Conservation (phyloP, 805 yeast genomes). For the Candida arabinofermentans region DNA sequence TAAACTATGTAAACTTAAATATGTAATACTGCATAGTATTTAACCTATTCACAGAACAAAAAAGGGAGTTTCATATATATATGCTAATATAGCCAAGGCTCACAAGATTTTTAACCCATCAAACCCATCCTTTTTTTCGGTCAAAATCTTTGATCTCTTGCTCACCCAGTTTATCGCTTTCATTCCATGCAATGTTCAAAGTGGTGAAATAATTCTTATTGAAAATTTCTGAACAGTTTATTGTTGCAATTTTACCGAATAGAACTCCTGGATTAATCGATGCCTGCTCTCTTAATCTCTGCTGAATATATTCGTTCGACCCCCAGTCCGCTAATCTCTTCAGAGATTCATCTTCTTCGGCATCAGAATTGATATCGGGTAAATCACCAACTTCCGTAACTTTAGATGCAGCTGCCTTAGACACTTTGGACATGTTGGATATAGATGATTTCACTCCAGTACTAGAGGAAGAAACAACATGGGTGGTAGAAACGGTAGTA, state of each 20-base stretch:
- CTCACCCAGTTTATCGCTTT: slow-evolving; percentile 18
- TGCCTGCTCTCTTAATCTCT: slow-evolving; percentile 18
- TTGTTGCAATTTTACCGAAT: slow-evolving; percentile 22
- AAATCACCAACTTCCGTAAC: slow-evolving; percentile 3
- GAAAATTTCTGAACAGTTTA: slow-evolving; percentile 23
- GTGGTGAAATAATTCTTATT: slow-evolving; percentile 18
- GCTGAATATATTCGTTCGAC: slow-evolving; percentile 9
- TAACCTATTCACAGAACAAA: too few relatives aligned
- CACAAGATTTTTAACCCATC: too few relatives aligned
- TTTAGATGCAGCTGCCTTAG: not conserved
- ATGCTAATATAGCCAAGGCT: too few relatives aligned
- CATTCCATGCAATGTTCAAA: slow-evolving; percentile 25
- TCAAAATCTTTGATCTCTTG: slow-evolving; percentile 26
- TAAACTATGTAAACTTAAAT: too few relatives aligned
- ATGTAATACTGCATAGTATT: too few relatives aligned
- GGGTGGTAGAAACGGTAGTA: not conserved
- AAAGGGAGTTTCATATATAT: too few relatives aligned
- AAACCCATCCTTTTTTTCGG: slow-evolving; percentile 26
- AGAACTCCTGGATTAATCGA: slow-evolving; percentile 21
- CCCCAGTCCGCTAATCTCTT: slow-evolving; percentile 26
- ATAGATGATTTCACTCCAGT: slow-evolving; percentile 3
- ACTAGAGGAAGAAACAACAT: not conserved
- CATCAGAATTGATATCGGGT: slow-evolving; percentile 24
- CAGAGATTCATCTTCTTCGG: slow-evolving; percentile 17
- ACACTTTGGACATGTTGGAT: not conserved